Evolutionary conservation across 345 rosid species (phyloP), one percentile per base, ranked within the genome.

Genomic region (Erucastrum elatum): DNA sequence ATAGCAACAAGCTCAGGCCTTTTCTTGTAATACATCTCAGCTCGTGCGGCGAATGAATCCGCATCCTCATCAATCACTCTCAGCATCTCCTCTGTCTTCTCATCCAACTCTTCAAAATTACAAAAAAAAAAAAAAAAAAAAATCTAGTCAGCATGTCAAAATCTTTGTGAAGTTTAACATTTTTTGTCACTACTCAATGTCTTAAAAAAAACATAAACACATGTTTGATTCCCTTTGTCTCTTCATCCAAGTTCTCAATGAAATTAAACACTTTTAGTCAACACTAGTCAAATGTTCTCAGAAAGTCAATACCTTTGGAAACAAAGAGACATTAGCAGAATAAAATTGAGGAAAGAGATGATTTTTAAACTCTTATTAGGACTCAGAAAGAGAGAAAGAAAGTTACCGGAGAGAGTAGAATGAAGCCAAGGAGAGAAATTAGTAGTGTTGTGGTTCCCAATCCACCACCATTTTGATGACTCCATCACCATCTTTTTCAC

Each of bases 21-120:
- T 72, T 67, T 81, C 81, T 76, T 81, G 13, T 76, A 81, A 72
- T 81, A 81, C 84, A 81, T 81, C 59, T 81, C 84, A 70, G 84
- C 84, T 76, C 84, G 9, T 67, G 68, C 77, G 3, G 81, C 77
- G 15, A 81, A 81, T 16, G 81, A 72, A 31, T 81, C 84, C 3
- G 84, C 84, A 31, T 81, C 83, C 39, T 81, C 84, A 44, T 81
- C 84, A 25, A 81, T 67, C 70, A 81, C 77, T 49, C 66, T 81
- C 9, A 81, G 67, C 81, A 81, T 81, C 4, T 51, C 70, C 55
- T 67, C 30, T 0, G 84, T 76, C 77, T 72, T 81, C 15, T 53
- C 74, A 67, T 81, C 84, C 70, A 81, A 30, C 41, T 81, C 84
- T 81, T 53, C 25, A 74, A 13, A n/a, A 67, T 67, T 26, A 27